These are phyloP conservation scores for Hymenochaete sp. DNA, from an alignment of 1,284 basidiomycete genomes.

Conservation along the genomic window DNA sequence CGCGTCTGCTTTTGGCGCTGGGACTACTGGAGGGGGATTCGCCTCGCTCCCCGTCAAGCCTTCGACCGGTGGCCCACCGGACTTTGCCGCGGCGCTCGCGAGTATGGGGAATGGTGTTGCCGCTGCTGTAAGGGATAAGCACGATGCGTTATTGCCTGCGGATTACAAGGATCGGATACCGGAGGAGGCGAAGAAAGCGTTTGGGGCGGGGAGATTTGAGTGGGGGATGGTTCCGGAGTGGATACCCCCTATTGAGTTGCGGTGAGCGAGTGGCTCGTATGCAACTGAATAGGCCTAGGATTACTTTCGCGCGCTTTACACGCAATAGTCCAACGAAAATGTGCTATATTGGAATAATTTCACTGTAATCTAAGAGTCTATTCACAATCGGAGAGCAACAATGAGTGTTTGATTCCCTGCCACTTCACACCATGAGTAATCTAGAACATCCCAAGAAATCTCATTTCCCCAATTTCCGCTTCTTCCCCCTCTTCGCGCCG, in stretches of 20 bases:
- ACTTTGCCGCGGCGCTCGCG: slow-evolving; percentile 19
- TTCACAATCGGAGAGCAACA: too few relatives aligned
- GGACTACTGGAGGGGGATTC: background rate
- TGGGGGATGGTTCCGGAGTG: slow-evolving; percentile 71
- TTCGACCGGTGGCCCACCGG: slow-evolving; percentile 11
- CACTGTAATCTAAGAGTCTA: too few relatives aligned
- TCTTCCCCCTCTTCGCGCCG: too few relatives aligned
- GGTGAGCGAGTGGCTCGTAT: slow-evolving; percentile 26
- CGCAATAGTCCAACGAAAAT: too few relatives aligned
- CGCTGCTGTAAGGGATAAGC: slow-evolving; percentile 41
- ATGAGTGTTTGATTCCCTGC: too few relatives aligned
- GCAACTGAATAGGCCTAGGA: too few relatives aligned
- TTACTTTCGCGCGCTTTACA: too few relatives aligned
- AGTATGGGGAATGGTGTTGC: slow-evolving; percentile 29
- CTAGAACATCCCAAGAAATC: too few relatives aligned
- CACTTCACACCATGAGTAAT: too few relatives aligned
- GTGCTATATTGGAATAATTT: too few relatives aligned
- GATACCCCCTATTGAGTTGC: slow-evolving; percentile 65
- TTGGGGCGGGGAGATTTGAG: slow-evolving; percentile 52
- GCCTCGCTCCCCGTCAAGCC: slow-evolving; percentile 12
- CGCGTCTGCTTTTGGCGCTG: slow-evolving; percentile 19
- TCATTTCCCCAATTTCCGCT: too few relatives aligned
- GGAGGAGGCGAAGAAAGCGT: slow-evolving; percentile 46
- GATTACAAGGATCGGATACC: slow-evolving; percentile 50
- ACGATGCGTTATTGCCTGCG: slow-evolving; percentile 48